Evolutionary conservation across 1,284 basidiomycete species (phyloP).

Genomic region (Cerioporus squamosus): DNA sequence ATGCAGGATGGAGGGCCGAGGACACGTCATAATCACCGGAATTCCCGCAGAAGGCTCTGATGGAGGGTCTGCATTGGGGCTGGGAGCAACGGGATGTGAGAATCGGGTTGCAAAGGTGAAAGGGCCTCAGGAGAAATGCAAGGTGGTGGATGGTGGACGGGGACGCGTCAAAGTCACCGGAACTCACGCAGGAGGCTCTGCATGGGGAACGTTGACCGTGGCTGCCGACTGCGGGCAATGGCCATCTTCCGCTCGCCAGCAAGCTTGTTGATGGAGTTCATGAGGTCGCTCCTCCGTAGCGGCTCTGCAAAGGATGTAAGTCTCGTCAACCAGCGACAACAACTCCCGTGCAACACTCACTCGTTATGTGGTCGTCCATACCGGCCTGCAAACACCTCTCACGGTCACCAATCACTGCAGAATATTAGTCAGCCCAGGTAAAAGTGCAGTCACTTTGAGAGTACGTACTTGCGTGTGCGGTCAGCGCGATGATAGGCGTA

Average conservation of each 20-base stretch:
- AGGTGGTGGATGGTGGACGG: neutral
- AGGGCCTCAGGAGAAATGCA: neutral
- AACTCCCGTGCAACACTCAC: constrained; percentile 45
- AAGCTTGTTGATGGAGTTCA: constrained; percentile 80
- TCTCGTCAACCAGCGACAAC: neutral
- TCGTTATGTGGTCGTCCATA: constrained; percentile 83
- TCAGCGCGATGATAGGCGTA: constrained; percentile 95
- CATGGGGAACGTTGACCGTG: constrained; percentile 26
- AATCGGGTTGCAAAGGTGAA: too few relatives aligned
- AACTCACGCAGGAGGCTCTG: constrained; percentile 26
- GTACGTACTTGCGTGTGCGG: constrained; percentile 84
- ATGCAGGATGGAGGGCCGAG: neutral
- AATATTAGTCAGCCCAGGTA: constrained; percentile 18
- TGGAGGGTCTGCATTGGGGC: too few relatives aligned
- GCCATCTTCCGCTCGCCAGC: constrained; percentile 48
- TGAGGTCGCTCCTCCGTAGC: constrained; percentile 71
- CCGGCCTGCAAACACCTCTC: constrained; percentile 93
- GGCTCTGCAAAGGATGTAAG: constrained; percentile 55
- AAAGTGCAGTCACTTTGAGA: neutral
- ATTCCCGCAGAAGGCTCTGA: too few relatives aligned
- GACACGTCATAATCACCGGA: neutral
- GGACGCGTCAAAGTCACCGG: constrained; percentile 21
- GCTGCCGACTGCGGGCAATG: constrained; percentile 27
- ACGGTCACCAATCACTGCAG: constrained; percentile 92
- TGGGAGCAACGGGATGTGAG: too few relatives aligned